Evolutionary conservation across 192 early-diverging fungal genomes (phyloP).

Genomic region (Coemansia sp.): DNA sequence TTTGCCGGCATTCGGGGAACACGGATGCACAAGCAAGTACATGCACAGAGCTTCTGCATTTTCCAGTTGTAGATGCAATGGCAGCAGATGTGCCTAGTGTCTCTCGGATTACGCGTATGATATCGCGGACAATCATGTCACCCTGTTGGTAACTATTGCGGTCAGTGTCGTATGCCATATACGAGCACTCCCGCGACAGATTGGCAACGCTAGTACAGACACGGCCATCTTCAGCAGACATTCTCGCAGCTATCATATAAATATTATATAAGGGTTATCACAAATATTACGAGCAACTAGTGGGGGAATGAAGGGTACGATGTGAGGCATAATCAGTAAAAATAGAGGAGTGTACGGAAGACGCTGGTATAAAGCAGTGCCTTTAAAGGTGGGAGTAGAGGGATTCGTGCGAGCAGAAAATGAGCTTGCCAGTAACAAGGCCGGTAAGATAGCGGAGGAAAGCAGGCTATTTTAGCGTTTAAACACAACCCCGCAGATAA

Average conservation of each 20-base stretch:
- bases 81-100: background rate
- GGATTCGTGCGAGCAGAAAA: too few relatives aligned
- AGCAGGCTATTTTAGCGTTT: too few relatives aligned
- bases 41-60: slow-evolving; percentile 14
- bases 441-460: too few relatives aligned
- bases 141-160: slow-evolving; percentile 5
- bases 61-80: background rate
- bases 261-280: too few relatives aligned
- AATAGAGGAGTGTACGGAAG: too few relatives aligned
- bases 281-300: too few relatives aligned
- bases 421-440: too few relatives aligned
- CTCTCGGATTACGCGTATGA: background rate
- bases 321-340: too few relatives aligned
- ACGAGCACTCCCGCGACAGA: slow-evolving; percentile 15
- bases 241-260: background rate
- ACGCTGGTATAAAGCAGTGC: too few relatives aligned
- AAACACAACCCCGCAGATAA: too few relatives aligned
- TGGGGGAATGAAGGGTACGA: too few relatives aligned
- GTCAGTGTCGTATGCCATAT: background rate
- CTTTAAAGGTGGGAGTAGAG: too few relatives aligned
- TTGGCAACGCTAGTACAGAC: background rate
- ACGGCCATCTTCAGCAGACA: background rate
- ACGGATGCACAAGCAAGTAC: slow-evolving; percentile 29
- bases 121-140: slow-evolving; percentile 16
- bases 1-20: slow-evolving; percentile 9